phyloP scores from a whole-genome alignment of 257 asterid genomes.

The Gentiana dahurica region DNA sequence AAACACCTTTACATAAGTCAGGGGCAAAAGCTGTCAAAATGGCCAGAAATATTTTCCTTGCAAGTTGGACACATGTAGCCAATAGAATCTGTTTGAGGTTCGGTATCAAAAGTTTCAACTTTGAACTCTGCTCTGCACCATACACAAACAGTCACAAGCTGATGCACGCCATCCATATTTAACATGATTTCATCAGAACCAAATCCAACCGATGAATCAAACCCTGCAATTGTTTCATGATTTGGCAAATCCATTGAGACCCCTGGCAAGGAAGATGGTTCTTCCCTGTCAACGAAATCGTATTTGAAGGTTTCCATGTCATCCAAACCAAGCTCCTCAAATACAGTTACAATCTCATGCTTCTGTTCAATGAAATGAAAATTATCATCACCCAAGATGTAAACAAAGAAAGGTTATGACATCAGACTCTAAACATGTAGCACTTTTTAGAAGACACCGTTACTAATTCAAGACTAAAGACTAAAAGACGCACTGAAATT shows the following conservation, averaged over 20 bases:
- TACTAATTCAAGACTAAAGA: no score
- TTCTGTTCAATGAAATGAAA: slow-evolving; percentile 40
- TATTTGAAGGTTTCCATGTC: slow-evolving; percentile 65
- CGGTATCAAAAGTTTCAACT: slow-evolving; percentile 68
- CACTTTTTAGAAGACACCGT: no score
- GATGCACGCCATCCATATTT: slow-evolving; percentile 31
- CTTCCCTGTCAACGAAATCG: slow-evolving; percentile 40
- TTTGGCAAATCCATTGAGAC: slow-evolving; percentile 43
- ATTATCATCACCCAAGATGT: slow-evolving; percentile 42
- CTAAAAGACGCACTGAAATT: no score
- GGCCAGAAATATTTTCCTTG: slow-evolving; percentile 88
- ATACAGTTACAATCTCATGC: slow-evolving; percentile 52
- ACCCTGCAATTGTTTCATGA: slow-evolving; percentile 37
- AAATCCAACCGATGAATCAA: slow-evolving; percentile 47
- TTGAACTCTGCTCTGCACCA: slow-evolving; percentile 94
- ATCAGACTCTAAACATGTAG: no score
- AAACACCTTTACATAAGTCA: slow-evolving; percentile 19
- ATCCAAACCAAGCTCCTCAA: slow-evolving; percentile 78
- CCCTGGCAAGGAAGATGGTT: slow-evolving; percentile 41
- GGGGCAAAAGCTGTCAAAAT: slow-evolving; percentile 51
- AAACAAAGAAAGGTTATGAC: slow-evolving; percentile 5
- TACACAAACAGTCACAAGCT: slow-evolving; percentile 71
- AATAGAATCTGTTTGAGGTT: slow-evolving; percentile 76
- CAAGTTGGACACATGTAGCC: slow-evolving; percentile 97
- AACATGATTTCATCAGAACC: slow-evolving; percentile 45